Conservation (phyloP, 805 yeast species). For the Kazachstania bromeliacearum region DNA sequence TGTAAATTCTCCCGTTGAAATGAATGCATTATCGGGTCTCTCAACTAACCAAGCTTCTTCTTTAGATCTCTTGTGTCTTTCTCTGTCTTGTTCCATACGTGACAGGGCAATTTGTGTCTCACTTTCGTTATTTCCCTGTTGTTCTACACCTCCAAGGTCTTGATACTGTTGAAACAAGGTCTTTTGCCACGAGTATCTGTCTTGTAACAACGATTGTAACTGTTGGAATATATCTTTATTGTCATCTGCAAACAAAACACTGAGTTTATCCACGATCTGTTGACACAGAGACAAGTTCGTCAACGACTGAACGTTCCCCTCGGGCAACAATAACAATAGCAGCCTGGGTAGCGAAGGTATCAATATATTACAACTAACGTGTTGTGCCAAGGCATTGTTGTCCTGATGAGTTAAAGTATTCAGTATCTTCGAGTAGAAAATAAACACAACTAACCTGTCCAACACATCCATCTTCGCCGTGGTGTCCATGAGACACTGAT, state of each 20-base stretch:
- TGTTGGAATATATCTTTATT: background rate
- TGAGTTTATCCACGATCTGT: background rate
- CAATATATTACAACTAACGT: background rate
- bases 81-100: constrained; percentile 90
- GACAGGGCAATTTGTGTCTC: constrained; percentile 44
- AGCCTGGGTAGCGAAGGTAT: constrained; percentile 3
- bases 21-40: constrained; percentile 19
- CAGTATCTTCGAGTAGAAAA: constrained; percentile 11
- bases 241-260: background rate
- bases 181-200: background rate
- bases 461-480: constrained; percentile 23
- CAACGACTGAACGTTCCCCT: constrained; percentile 3
- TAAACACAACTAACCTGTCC: constrained; percentile 23
- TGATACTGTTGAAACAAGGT: background rate
- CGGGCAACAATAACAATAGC: constrained; percentile 2
- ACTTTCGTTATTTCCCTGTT: background rate
- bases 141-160: background rate
- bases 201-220: background rate
- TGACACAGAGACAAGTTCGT: background rate
- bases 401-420: constrained; percentile 13
- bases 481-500: constrained; percentile 26
- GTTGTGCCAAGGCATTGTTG: constrained; percentile 11
- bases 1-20: constrained; percentile 17
- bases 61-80: constrained; percentile 74
- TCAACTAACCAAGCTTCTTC: constrained; percentile 64